phyloP scores from a whole-genome alignment of 345 rosid species.

The Excoecaria agallocha region DNA sequence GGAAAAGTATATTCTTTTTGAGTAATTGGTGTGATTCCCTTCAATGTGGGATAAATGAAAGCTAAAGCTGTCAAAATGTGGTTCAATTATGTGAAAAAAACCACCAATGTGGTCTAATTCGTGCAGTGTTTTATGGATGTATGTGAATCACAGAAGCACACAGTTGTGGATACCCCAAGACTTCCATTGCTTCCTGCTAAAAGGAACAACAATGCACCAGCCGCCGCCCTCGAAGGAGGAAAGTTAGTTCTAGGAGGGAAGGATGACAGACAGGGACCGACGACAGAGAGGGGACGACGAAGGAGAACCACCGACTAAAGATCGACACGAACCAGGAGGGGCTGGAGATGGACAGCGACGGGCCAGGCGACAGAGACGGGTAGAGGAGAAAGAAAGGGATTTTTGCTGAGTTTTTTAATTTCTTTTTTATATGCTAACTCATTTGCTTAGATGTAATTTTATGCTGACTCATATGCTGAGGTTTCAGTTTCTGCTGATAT shows the following conservation, averaged over 20 bases:
- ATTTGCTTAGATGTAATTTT: too few species aligned
- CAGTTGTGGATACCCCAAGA: slow-evolving; percentile 52
- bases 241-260: slow-evolving; percentile 77
- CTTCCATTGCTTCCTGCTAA: slow-evolving; percentile 65
- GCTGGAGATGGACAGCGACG: too few species aligned
- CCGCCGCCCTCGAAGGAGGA: slow-evolving; percentile 62
- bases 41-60: slow-evolving; percentile 36
- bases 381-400: too few species aligned
- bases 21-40: slow-evolving; percentile 32
- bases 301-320: too few species aligned
- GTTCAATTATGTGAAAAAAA: slow-evolving; percentile 27
- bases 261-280: too few species aligned
- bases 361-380: too few species aligned
- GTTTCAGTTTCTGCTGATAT: too few species aligned
- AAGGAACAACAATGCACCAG: slow-evolving; percentile 59
- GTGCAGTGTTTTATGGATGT: slow-evolving; percentile 70
- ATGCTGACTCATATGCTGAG: too few species aligned
- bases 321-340: too few species aligned
- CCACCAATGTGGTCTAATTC: slow-evolving; percentile 57
- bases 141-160: slow-evolving; percentile 50
- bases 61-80: slow-evolving; percentile 32
- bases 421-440: too few species aligned
- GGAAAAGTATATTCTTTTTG: slow-evolving; percentile 47
- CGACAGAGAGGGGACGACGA: too few species aligned
- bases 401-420: too few species aligned